Evolutionary conservation across 176 grass and related monocot species (phyloP).

Genomic region (Avena sativa): DNA sequence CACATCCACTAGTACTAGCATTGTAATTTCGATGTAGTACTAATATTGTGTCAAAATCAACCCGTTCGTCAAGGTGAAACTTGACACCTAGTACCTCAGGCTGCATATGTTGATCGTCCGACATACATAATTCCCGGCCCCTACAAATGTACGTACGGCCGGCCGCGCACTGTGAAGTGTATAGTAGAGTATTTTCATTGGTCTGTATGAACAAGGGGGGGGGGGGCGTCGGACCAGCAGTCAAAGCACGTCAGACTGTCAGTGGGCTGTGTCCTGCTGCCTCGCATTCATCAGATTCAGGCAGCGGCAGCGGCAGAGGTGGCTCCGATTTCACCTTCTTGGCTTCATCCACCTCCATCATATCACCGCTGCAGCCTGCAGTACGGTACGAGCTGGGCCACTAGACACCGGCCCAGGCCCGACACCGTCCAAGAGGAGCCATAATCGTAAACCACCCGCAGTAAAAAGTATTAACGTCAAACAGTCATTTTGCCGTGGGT

Average conservation of each 20-base stretch:
- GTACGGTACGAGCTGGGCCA: not conserved
- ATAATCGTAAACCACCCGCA: not conserved
- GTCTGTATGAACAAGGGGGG: too few relatives aligned
- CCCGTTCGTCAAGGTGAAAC: not conserved
- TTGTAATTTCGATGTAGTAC: too few relatives aligned
- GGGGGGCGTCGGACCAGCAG: not conserved
- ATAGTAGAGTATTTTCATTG: not conserved
- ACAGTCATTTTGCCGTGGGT: too few relatives aligned
- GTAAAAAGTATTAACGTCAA: not conserved
- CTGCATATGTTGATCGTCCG: not conserved
- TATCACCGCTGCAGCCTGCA: not conserved
- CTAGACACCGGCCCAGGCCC: slow-evolving; percentile 3
- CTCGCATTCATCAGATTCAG: slow-evolving; percentile 24
- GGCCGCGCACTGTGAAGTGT: not conserved
- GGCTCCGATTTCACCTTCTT: not conserved
- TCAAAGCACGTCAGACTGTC: slow-evolving; percentile 16
- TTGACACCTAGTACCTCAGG: not conserved
- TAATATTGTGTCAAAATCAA: not conserved
- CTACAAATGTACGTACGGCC: not conserved
- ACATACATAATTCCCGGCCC: not conserved
- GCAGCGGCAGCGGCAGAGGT: not conserved
- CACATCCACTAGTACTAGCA: too few relatives aligned
- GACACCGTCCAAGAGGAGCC: not conserved
- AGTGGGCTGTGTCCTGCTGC: not conserved
- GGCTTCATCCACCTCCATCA: not conserved